Evolutionary conservation across 2,329 filamentous ascomycete species (phyloP).

Genomic region (Trichophyton rubrum): DNA sequence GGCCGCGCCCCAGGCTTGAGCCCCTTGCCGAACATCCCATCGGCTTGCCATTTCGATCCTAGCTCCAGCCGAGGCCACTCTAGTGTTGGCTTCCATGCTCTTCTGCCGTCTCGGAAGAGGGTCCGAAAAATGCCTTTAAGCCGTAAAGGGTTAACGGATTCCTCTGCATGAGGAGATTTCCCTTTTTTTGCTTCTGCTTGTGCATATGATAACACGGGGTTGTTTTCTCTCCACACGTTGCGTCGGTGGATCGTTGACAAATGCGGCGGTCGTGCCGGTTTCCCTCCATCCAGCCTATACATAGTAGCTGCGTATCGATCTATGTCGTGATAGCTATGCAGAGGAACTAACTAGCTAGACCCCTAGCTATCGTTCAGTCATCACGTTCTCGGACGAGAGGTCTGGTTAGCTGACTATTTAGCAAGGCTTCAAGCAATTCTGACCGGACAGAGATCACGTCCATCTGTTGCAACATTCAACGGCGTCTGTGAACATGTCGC

Average conservation of each 20-base stretch:
- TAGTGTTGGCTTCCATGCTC: background rate
- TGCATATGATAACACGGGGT: background rate
- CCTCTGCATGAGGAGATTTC: background rate
- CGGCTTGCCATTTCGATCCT: background rate
- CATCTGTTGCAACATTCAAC: background rate
- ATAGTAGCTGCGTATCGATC: background rate
- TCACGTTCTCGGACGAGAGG: background rate
- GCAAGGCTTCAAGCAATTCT: background rate
- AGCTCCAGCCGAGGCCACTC: background rate
- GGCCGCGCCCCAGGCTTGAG: background rate
- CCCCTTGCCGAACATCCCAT: background rate
- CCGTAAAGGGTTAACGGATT: background rate
- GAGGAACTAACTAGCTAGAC: too few relatives aligned
- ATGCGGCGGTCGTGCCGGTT: background rate
- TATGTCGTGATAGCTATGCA: background rate
- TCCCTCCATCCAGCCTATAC: background rate
- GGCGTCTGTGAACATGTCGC: background rate
- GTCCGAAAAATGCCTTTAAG: background rate
- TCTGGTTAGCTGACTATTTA: too few relatives aligned
- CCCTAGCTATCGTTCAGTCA: background rate
- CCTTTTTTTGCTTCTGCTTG: background rate
- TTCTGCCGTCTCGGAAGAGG: background rate
- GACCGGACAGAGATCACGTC: background rate
- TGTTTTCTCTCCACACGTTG: background rate
- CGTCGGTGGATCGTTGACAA: background rate